Evolutionary conservation across 2,329 filamentous ascomycete species (phyloP).

Genomic region (Penicillium janthinellum): DNA sequence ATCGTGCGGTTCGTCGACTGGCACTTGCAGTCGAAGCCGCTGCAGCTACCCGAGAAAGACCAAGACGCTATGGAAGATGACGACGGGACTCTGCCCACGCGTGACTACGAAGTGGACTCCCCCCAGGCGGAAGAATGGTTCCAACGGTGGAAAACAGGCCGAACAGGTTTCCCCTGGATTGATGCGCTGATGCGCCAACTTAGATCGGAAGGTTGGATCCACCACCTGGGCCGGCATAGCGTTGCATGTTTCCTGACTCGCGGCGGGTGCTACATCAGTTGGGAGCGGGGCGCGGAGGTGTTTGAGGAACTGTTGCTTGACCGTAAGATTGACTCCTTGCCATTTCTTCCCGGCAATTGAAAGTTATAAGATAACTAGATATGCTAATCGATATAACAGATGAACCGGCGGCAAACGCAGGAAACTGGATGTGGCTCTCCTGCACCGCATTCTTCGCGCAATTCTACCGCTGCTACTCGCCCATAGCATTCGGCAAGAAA

Average conservation of each 20-base stretch:
- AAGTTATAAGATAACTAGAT: background rate
- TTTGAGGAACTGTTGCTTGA: constrained; percentile 77
- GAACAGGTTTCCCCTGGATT: constrained; percentile 78
- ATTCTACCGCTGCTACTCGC: constrained; percentile 47
- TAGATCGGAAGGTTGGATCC: constrained; percentile 72
- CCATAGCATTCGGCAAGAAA: constrained; percentile 72
- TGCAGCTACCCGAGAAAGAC: background rate
- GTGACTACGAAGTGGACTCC: constrained; percentile 65
- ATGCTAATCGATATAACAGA: constrained; percentile 14
- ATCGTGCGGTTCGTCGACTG: constrained; percentile 75
- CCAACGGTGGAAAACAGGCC: constrained; percentile 66
- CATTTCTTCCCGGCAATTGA: background rate
- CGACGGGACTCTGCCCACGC: constrained; percentile 51
- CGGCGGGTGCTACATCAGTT: constrained; percentile 75
- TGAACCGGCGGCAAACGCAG: constrained; percentile 30
- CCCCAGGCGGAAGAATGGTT: constrained; percentile 66
- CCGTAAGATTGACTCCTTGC: constrained; percentile 34
- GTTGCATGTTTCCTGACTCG: constrained; percentile 80
- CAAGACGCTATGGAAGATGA: constrained; percentile 26
- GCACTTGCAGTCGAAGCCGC: constrained; percentile 67
- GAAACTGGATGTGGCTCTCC: constrained; percentile 56
- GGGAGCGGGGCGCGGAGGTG: constrained; percentile 76
- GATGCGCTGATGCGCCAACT: constrained; percentile 79
- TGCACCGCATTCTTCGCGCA: constrained; percentile 70
- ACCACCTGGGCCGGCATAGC: constrained; percentile 75